Conservation (phyloP, 148 eudicot species). For the Persicaria tinctoria region DNA sequence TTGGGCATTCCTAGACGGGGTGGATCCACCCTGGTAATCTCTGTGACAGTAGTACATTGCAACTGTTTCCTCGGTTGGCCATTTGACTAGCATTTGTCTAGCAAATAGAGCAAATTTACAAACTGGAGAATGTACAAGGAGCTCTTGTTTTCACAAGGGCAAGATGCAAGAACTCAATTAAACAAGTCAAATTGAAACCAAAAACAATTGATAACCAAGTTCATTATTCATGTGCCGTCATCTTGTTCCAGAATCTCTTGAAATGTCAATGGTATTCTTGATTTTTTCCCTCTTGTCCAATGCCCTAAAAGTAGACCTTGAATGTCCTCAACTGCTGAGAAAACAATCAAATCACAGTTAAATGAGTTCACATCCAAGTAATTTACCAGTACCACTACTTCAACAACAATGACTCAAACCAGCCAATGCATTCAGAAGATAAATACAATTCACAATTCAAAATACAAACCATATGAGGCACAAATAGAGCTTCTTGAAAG, state of each 20-base stretch:
- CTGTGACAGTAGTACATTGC: background rate
- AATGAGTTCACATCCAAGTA: background rate
- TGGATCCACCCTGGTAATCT: background rate
- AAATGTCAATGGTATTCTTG: background rate
- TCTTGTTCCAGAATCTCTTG: slow-evolving; percentile 1
- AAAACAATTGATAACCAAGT: background rate
- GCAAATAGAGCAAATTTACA: slow-evolving; percentile 6
- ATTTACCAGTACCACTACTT: background rate
- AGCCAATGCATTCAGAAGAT: background rate
- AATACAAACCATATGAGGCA: background rate
- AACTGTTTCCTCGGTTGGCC: background rate
- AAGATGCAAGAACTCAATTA: background rate
- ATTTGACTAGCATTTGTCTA: background rate
- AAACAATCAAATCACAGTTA: background rate
- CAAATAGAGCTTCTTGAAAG: background rate
- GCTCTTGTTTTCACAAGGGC: slow-evolving; percentile 9
- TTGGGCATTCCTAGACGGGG: background rate
- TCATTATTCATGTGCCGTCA: background rate
- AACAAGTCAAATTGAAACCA: slow-evolving; percentile 7
- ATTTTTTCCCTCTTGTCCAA: background rate
- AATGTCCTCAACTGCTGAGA: slow-evolving; percentile 7
- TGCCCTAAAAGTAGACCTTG: slow-evolving; percentile 3
- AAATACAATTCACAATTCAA: background rate
- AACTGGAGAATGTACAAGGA: slow-evolving; percentile 2
- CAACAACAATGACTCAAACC: background rate